Percentiles rank a stretch among this genome's conserved stretches.
Conservation (phyloP, 2,329 filamentous ascomycete genomes). For the Talaromyces sp. region DNA sequence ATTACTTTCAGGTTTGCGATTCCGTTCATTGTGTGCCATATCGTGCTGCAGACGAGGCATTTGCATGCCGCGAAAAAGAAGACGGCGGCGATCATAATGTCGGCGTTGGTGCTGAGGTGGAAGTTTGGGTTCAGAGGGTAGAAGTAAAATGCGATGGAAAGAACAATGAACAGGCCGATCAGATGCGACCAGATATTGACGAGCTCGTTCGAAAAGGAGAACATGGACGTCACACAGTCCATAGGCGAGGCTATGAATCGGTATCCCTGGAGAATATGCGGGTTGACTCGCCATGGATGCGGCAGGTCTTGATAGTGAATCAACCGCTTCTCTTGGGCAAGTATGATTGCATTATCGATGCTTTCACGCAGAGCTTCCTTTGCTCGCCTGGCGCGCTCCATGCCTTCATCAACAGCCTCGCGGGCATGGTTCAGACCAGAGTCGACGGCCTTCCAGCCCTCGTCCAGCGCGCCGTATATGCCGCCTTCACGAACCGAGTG, state of each 20-base stretch:
- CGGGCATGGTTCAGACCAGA: slow-evolving; percentile 70
- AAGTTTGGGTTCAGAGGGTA: slow-evolving; percentile 89
- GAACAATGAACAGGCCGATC: slow-evolving; percentile 80
- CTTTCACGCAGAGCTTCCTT: slow-evolving; percentile 79
- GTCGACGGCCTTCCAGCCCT: slow-evolving; percentile 75
- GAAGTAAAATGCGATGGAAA: slow-evolving; percentile 89
- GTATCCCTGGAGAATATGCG: slow-evolving; percentile 86
- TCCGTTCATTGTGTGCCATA: slow-evolving; percentile 99
- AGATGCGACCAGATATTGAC: slow-evolving; percentile 98
- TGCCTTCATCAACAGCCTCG: slow-evolving; percentile 73
- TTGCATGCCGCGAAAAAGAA: slow-evolving; percentile 97
- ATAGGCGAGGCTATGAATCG: slow-evolving; percentile 89
- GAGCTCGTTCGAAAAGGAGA: slow-evolving; percentile 82
- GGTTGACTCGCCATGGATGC: slow-evolving; percentile 88
- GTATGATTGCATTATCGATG: slow-evolving; percentile 70
- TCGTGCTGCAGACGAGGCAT: slow-evolving; percentile 87
- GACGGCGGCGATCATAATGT: slow-evolving; percentile 83
- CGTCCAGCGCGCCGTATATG: slow-evolving; percentile 71
- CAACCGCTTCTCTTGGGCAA: slow-evolving; percentile 74
- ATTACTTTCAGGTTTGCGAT: slow-evolving; percentile 86
- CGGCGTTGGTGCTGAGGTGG: slow-evolving; percentile 75
- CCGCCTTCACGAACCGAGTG: slow-evolving; percentile 69
- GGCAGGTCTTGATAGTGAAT: slow-evolving; percentile 88
- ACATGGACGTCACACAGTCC: slow-evolving; percentile 79
- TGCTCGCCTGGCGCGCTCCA: slow-evolving; percentile 77